A percentile compares a stretch with the other conserved stretches of the same genome.
These are phyloP conservation scores for Guadua angustifolia DNA, from an alignment of 176 grass and related monocot species.

Conservation along the genomic window DNA sequence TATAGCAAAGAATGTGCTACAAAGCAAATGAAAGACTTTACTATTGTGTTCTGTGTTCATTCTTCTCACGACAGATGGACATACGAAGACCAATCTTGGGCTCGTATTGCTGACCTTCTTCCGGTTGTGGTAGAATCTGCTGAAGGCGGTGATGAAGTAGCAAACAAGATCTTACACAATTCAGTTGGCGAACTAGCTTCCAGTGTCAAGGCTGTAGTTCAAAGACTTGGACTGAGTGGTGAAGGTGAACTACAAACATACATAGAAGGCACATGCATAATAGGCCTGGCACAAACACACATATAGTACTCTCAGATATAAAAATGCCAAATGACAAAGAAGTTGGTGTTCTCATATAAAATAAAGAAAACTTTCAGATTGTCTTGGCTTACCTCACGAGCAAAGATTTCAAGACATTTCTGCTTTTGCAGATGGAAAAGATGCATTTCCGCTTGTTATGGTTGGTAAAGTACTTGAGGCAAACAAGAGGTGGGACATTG, in stretches of 20 bases:
- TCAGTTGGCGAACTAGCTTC: constrained; percentile 71
- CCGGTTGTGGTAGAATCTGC: constrained; percentile 70
- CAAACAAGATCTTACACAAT: constrained; percentile 72
- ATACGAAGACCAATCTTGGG: constrained; percentile 80
- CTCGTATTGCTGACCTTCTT: constrained; percentile 74
- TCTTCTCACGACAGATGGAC: constrained; percentile 59
- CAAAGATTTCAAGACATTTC: constrained; percentile 38
- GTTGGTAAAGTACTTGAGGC: constrained; percentile 79
- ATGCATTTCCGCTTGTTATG: constrained; percentile 75
- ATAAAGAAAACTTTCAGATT: constrained; percentile 24
- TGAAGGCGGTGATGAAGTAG: constrained; percentile 71
- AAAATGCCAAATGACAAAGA: not conserved
- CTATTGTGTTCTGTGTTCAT: constrained; percentile 14
- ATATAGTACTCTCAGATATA: not conserved
- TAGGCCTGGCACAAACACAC: not conserved
- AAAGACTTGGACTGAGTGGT: constrained; percentile 64
- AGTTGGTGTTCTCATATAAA: constrained; percentile 1
- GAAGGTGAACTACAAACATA: constrained; percentile 46
- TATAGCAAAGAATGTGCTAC: not conserved
- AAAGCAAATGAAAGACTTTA: constrained; percentile 11
- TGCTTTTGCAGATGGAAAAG: constrained; percentile 58
- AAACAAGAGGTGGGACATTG: constrained; percentile 81
- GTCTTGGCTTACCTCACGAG: not conserved
- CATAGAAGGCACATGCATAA: constrained; percentile 9
- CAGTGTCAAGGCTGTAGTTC: constrained; percentile 71